Evolutionary conservation across 1,284 basidiomycete species (phyloP), one percentile per base, ranked within the genome.

Genomic region (Cutaneotrichosporon daszewskae): DNA sequence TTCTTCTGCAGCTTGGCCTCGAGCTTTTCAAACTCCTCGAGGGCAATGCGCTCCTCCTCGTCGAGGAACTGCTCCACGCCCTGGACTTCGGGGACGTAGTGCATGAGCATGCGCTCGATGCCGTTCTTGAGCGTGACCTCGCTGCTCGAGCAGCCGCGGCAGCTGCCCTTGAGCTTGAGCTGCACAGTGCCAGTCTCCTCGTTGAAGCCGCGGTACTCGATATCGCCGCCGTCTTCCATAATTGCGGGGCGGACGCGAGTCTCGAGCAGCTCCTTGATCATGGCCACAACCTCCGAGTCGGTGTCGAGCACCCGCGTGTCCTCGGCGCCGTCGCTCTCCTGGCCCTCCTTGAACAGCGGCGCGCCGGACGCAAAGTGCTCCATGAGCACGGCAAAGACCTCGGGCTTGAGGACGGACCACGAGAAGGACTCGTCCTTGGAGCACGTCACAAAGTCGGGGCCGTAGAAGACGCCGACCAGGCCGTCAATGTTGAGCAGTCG

Each of bases 71-170:
- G 91, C 62, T 96, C 88, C 6, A 98, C 91, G n/a, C 82, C 83
- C 69, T 94, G 85, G 25, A 98, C 94, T 71, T 98, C 92, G 6
- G 94, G 94, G 43, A 98, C 88, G 63, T 97, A 98, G 72, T 98
- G 94, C 87, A 89, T 94, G 60, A 98, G 75, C 95, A 98, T 98
- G 50, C 94, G 78, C 75, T 98, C 95, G 43, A 96, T 94, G 4
- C 92, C 91, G 54, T 79, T 83, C 77, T 97, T 98, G 51, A 98
- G 76, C 14, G 94, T 98, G 22, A 98, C 92, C 11, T 88, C 84
- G 60, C 85, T 89, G 27, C 85, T 89, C 54, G 83, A 82, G 71
- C 94, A 98, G 7, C 95, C 94, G 60, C 94, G 76, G 73, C 94
- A 98, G 63, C 87, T 92, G 18, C 94, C 94, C 75, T 97, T 98